Evolutionary conservation across 2,329 filamentous ascomycete species (phyloP), one percentile per base, ranked within the genome.

Genomic region (Penicillium sp.): DNA sequence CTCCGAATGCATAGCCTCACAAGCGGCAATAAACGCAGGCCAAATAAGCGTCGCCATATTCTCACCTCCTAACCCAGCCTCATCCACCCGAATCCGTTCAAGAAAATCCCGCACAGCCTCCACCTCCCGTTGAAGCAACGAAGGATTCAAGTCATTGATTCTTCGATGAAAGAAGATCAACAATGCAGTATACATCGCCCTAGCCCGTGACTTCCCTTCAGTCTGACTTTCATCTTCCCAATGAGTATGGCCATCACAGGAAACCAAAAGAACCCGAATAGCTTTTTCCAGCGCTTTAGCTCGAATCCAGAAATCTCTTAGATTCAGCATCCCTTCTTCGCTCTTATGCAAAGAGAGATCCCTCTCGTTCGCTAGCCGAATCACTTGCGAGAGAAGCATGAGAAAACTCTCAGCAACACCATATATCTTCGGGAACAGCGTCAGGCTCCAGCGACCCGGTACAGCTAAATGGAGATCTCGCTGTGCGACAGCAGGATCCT

Each of bases 1-100:
- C 14, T 63, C 56, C 0, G 39, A 27, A 13, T 46, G n/a, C 2
- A 63, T 48, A 5, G 60, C 58, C 27, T 65, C 62, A 44, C 60
- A 64, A 3, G 62, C 63, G 8, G 63, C 54, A n/a, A 65, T 63
- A 16, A 65, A 65, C 1, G 58, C 58, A 0, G 60, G 63, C 60
- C 62, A 66, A 26, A 64, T 64, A 3, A 64, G 53, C 1, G 57
- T 56, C 6, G 54, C 62, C 24, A 47, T 64, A 10, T 46, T 57
- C 11, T 48, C 50, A 21, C 48, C 19, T 10, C 31, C 31, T 7
- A 35, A 31, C 7, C 26, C 22, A 1, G 10, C 33, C 48, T 56
- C 51, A 11, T 58, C 53, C n/a, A 48, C 48, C 24, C 59, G 47
- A 3, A 48, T 53, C 29, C 37, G 26, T 9, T 47, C 43, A 21